A percentile compares a stretch with the other conserved stretches of the same genome.
Conservation (phyloP, 139 green algal species). For the Chlamydomonas sphaeroides region DNA sequence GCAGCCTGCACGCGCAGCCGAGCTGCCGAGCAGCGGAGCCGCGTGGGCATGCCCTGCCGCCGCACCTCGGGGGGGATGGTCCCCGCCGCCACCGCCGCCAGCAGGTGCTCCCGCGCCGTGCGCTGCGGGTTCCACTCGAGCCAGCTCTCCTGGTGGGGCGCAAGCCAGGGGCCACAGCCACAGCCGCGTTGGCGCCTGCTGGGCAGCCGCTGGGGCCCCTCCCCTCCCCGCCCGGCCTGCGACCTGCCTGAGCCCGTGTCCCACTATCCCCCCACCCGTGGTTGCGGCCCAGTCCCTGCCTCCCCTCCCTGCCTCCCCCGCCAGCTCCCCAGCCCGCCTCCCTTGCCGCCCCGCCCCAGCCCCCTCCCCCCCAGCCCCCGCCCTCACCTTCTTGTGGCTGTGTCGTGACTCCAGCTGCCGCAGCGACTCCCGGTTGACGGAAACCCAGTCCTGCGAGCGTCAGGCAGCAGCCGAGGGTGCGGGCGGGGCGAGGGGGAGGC, state of each 20-base stretch:
- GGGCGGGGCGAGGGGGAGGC: too few species aligned
- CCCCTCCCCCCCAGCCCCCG: background rate
- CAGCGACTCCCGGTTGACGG: slow-evolving; percentile 30
- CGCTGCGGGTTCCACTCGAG: slow-evolving; percentile 65
- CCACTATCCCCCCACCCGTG: too few species aligned
- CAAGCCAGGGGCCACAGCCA: too few species aligned
- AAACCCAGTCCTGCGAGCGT: slow-evolving; percentile 33
- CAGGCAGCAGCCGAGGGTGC: too few species aligned
- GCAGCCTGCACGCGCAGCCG: too few species aligned
- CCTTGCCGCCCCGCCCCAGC: background rate
- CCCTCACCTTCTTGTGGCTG: slow-evolving; percentile 24
- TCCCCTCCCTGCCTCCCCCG: too few species aligned
- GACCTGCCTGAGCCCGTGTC: background rate
- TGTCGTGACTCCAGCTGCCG: slow-evolving; percentile 13
- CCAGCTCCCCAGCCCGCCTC: background rate
- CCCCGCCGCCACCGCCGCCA: slow-evolving; percentile 38
- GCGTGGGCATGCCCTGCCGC: too few species aligned
- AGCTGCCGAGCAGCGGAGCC: too few species aligned
- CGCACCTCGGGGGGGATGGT: slow-evolving; percentile 43
- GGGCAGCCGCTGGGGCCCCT: too few species aligned
- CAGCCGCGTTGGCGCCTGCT: too few species aligned
- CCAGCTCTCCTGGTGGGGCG: slow-evolving; percentile 46
- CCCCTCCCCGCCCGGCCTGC: too few species aligned
- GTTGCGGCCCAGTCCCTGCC: too few species aligned
- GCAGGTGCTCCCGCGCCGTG: slow-evolving; percentile 45